These are phyloP conservation scores for Nitzschia sp. DNA, from an alignment of 108 stramenopile genomes.

Conservation along the genomic window DNA sequence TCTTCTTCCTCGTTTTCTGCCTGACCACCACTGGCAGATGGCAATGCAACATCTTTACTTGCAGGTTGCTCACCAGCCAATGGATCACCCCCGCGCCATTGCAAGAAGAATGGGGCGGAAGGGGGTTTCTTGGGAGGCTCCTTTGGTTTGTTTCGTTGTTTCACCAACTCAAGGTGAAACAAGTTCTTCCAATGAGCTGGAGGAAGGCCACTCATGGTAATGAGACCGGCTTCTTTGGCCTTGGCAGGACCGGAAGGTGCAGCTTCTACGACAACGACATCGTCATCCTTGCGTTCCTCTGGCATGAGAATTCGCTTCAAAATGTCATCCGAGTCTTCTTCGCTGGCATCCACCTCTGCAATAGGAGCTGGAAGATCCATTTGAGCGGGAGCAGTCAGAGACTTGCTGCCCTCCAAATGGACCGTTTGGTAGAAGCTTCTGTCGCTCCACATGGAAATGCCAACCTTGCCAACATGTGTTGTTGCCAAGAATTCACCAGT, in stretches of 20 bases:
- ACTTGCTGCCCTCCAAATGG: slow-evolving; percentile 61
- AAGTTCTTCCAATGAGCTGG: slow-evolving; percentile 96
- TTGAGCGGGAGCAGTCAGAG: slow-evolving; percentile 54
- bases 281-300: slow-evolving; percentile 7
- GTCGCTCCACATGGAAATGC: slow-evolving; percentile 93
- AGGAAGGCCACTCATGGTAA: slow-evolving; percentile 89
- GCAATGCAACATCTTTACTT: slow-evolving; percentile 6
- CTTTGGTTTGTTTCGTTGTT: slow-evolving; percentile 91
- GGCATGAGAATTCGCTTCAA: slow-evolving; percentile 24
- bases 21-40: slow-evolving; percentile 21
- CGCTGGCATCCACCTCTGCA: slow-evolving; percentile 58
- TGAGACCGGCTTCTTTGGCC: slow-evolving; percentile 65
- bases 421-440: slow-evolving; percentile 87
- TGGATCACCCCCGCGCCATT: slow-evolving; percentile 67
- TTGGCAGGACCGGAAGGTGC: slow-evolving; percentile 23
- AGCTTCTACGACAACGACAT: slow-evolving; percentile 15
- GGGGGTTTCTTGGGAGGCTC: slow-evolving; percentile 93
- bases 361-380: slow-evolving; percentile 89
- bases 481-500: slow-evolving; percentile 97
- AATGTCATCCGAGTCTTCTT: slow-evolving; percentile 40
- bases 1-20: slow-evolving; percentile 41
- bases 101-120: slow-evolving; percentile 95
- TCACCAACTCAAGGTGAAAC: slow-evolving; percentile 93
- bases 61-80: slow-evolving; percentile 33
- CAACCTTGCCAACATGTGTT: slow-evolving; percentile 76